A percentile compares a stretch with the other conserved stretches of the same genome.
Evolutionary conservation across 176 grass and related monocot species (phyloP).

Genomic region (Oryza coarctata): DNA sequence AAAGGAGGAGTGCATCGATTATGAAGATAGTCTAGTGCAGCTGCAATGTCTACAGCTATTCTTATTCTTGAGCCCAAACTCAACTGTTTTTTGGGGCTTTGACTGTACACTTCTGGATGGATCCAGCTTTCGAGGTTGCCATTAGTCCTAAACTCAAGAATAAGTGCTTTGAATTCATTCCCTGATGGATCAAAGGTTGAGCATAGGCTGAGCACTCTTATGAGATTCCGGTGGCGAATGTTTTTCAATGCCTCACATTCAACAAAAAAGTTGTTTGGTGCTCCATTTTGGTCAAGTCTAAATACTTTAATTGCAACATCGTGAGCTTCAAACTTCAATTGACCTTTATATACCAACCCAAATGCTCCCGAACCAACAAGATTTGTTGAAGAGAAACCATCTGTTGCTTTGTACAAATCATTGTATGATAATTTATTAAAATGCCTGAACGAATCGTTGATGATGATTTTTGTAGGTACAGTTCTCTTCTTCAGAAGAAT

Average conservation of each 20-base stretch:
- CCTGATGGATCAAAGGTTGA: not conserved
- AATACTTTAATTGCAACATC: conserved; percentile 14
- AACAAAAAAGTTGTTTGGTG: conserved; percentile 7
- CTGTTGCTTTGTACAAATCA: not conserved
- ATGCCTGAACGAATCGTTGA: not conserved
- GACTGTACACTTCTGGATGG: not conserved
- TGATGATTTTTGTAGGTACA: not conserved
- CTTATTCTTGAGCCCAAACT: not conserved
- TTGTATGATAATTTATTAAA: not conserved
- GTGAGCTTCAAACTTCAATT: not conserved
- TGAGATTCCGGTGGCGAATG: conserved; percentile 5
- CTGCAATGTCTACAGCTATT: not conserved
- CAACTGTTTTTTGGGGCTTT: not conserved
- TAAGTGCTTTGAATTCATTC: conserved; percentile 45
- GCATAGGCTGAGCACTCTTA: not conserved
- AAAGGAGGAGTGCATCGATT: conserved; percentile 14
- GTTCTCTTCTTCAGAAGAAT: not conserved
- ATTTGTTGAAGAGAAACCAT: conserved; percentile 1
- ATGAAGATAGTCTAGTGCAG: conserved; percentile 42
- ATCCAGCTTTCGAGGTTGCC: conserved; percentile 40
- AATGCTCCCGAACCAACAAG: not conserved
- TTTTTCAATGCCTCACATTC: conserved; percentile 26
- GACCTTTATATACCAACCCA: conserved; percentile 21
- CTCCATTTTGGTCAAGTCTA: conserved; percentile 11
- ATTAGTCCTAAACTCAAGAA: conserved; percentile 35